Evolutionary conservation across 2,329 filamentous ascomycete species (phyloP), one percentile per base, ranked within the genome.

Genomic region (Monilinia vaccinii-corymbosi): DNA sequence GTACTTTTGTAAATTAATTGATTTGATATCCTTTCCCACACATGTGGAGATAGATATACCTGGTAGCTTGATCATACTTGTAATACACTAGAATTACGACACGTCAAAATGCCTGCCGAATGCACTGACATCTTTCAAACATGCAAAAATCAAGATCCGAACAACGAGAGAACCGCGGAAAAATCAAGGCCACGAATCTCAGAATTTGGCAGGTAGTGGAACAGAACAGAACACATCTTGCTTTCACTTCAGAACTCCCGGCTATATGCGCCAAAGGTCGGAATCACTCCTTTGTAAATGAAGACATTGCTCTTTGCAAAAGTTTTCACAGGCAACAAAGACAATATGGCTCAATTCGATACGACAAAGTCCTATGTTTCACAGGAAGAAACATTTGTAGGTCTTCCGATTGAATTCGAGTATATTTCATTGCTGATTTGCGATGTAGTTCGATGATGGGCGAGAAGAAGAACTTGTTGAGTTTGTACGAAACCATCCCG

Each of bases 391-490:
- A 60, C 62, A 11, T 69, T 69, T 50, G 68, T 68, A 48, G 49
- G 62, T 62, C 14, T 42, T 23, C n/a, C n/a, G 23, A 6, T 32
- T n/a, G 18, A 11, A 4, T 23, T 36, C 25, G 11, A 58, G 38
- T 45, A 4, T 13, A 31, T 7, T 32, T 45, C 48, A 58, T 36
- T 45, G 16, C 28, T 58, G 28, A 42, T 18, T 28, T 25, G 9
- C 5, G 16, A 40, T 16, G 13, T 61, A 81, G 77, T 82, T 81
- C 63, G 82, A 89, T 65, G 87, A 91, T 71, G 88, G 88, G 21
- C 81, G 88, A 25, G 89, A 93, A 70, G 82, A 87, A 61, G 84
- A 88, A 67, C 79, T 93, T 5, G 76, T 92, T 6, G 82, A 88
- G 63, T 89, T 82, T 70, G 76, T 93, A 59, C 87, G 86, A 71